phyloP scores from a whole-genome alignment of 1,284 basidiomycete species.

The Afroboletus lepidellus region DNA sequence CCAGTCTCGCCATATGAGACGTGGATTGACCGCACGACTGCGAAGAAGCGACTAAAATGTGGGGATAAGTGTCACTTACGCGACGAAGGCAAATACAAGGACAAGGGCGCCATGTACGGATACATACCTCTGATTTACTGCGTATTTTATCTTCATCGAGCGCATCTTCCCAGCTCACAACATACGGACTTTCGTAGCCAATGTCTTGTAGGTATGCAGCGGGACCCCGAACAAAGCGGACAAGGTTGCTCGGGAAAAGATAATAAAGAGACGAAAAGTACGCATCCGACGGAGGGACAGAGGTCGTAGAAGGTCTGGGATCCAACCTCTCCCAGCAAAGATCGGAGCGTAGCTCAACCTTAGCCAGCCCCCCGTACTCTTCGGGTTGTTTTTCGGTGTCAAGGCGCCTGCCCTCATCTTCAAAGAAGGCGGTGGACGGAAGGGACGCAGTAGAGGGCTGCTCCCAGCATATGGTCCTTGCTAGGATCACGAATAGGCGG shows the following conservation, averaged over 20 bases:
- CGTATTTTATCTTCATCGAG: slow-evolving; percentile 73
- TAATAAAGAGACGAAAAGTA: slow-evolving; percentile 84
- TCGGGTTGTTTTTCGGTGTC: slow-evolving; percentile 36
- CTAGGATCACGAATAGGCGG: slow-evolving; percentile 60
- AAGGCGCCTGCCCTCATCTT: slow-evolving; percentile 36
- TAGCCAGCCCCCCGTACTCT: slow-evolving; percentile 20
- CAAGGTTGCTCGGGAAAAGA: slow-evolving; percentile 81
- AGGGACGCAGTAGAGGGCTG: slow-evolving; percentile 39
- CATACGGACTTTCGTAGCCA: slow-evolving; percentile 53
- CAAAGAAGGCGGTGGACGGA: slow-evolving; percentile 30
- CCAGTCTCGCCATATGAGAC: slow-evolving; percentile 66
- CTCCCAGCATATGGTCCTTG: slow-evolving; percentile 71
- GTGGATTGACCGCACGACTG: slow-evolving; percentile 72
- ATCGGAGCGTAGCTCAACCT: slow-evolving; percentile 48
- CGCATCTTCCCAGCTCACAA: slow-evolving; percentile 59
- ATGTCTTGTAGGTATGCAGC: slow-evolving; percentile 56
- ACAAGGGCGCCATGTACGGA: neutral
- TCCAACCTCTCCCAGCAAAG: slow-evolving; percentile 66
- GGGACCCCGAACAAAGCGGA: slow-evolving; percentile 73
- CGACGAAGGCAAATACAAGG: neutral
- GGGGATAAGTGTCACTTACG: slow-evolving; percentile 6
- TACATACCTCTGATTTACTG: slow-evolving; percentile 59
- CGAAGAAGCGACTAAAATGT: slow-evolving; percentile 59
- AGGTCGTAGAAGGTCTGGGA: slow-evolving; percentile 50
- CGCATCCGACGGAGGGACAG: slow-evolving; percentile 54